These are phyloP conservation scores for Globisporangium echinulatum DNA, from an alignment of 352 stramenopile species.

Conservation along the genomic window DNA sequence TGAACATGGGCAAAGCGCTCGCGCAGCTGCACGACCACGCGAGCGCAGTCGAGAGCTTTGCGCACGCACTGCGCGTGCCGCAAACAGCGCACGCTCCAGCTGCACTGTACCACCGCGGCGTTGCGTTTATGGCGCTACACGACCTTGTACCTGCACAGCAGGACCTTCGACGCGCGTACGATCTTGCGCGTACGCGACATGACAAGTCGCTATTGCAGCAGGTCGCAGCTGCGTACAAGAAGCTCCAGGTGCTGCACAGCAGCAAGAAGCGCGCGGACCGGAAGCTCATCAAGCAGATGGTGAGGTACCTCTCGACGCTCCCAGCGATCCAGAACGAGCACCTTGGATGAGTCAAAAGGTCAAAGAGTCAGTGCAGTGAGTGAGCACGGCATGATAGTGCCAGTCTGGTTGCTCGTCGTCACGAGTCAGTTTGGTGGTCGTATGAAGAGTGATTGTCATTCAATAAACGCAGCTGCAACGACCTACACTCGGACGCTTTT, in stretches of 20 bases:
- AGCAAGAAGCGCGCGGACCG: conserved; percentile 81
- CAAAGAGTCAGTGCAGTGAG: too few species aligned
- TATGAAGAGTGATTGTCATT: too few species aligned
- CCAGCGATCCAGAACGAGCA: conserved; percentile 39
- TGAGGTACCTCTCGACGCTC: conserved; percentile 71
- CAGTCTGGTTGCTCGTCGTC: too few species aligned
- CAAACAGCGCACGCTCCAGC: conserved; percentile 38
- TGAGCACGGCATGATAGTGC: too few species aligned
- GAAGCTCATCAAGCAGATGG: conserved; percentile 79
- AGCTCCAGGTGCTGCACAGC: conserved; percentile 54
- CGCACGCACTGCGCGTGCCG: conserved; percentile 35
- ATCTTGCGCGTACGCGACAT: conserved; percentile 32
- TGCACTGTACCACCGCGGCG: conserved; percentile 63
- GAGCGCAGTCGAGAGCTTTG: conserved; percentile 52
- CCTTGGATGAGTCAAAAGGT: background rate
- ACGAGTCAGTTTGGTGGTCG: too few species aligned
- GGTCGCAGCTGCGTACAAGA: conserved; percentile 66
- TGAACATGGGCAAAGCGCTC: conserved; percentile 82
- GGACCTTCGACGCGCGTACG: conserved; percentile 63
- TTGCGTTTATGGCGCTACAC: conserved; percentile 57
- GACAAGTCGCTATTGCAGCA: conserved; percentile 36
- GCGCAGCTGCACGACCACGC: conserved; percentile 48
- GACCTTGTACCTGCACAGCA: conserved; percentile 53
- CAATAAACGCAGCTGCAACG: too few species aligned
- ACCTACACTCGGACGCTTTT: too few species aligned